A percentile compares a stretch with the other conserved stretches of the same genome.
Evolutionary conservation across 2,329 filamentous ascomycete genomes (phyloP).

Genomic region (Mycosphaerelloides madeirae): DNA sequence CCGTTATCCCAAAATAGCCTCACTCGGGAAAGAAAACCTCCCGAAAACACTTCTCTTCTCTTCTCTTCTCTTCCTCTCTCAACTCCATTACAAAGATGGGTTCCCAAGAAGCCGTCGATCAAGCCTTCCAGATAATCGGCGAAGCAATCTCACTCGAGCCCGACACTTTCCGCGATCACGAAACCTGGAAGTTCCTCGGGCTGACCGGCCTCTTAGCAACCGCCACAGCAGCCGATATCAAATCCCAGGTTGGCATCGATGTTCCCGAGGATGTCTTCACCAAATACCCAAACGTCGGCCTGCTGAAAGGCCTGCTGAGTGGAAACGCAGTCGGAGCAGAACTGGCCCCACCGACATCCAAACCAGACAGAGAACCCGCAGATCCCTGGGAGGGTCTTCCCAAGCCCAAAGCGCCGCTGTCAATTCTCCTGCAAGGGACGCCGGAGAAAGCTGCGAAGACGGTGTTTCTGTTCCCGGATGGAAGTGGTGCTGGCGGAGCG

Average conservation of each 20-base stretch:
- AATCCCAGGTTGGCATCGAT: constrained; percentile 18
- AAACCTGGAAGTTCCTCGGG: constrained; percentile 31
- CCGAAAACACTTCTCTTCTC: neutral
- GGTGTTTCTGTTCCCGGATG: constrained; percentile 43
- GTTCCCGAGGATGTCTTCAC: constrained; percentile 22
- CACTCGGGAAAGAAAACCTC: no score
- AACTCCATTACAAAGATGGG: constrained; percentile 9
- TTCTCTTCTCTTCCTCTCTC: neutral
- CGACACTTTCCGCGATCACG: constrained; percentile 26
- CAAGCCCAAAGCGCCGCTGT: constrained; percentile 30
- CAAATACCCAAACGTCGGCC: constrained; percentile 23
- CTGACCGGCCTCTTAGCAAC: constrained; percentile 25
- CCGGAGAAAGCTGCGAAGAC: constrained; percentile 13
- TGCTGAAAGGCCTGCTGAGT: constrained; percentile 21
- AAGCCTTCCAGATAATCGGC: constrained; percentile 26
- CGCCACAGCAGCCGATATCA: constrained; percentile 27
- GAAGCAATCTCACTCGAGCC: constrained; percentile 28
- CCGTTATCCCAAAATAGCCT: no score
- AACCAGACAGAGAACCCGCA: constrained; percentile 12
- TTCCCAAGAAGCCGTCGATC: constrained; percentile 15
- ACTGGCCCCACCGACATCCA: neutral
- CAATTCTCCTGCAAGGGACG: constrained; percentile 24
- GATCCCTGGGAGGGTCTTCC: constrained; percentile 30
- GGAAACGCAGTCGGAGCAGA: constrained; percentile 1
- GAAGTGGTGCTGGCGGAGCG: constrained; percentile 43